Evolutionary conservation across 2,329 filamentous ascomycete genomes (phyloP), one percentile per base, ranked within the genome.

Genomic region (Trichoderma atroviride): DNA sequence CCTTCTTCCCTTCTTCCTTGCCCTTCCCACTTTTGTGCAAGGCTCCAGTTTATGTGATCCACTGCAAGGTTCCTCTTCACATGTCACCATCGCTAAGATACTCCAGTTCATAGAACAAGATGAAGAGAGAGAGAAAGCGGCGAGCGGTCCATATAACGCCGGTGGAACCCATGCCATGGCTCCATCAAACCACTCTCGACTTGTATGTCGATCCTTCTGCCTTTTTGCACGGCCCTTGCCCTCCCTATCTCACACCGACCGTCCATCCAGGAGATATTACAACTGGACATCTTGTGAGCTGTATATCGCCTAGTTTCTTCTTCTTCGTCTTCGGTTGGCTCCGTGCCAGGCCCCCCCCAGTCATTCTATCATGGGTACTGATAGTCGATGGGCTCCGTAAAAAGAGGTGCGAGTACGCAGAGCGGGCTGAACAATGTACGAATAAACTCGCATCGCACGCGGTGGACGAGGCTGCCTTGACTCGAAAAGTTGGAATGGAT

Each of bases 391-490:
- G 33, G 52, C 62, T 58, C 62, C 52, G 50, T 40, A 52, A 40
- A 35, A 35, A 14, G 13, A 14, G 13, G 50, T 64, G 55, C 61
- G 61, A 64, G 61, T 56, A 64, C 61, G 61, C 29, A 64, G 4
- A 64, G 61, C 50, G 61, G 33, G 58, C 58, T 64, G 61, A 64
- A 40, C 50, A 56, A n/a, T 31, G 61, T 56, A 53, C 52, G 33
- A 56, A 64, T 53, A 56, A 56, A 43, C 31, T n/a, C 11, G 57
- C 24, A 59, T 60, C 22, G 14, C 52, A 24, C 29, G 33, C 24
- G 22, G 16, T 31, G n/a, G 63, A 57, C 27, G 55, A 59, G 53
- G 63, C 63, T 66, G 63, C 33, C 35, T 58, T n/a, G 37, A 43
- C 43, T 52, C 40, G 24, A 19, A 27, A 55, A 5, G 11, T 35